These are phyloP conservation scores for Solanum infundibuliforme DNA, from an alignment of 257 asterid genomes.

Conservation along the genomic window DNA sequence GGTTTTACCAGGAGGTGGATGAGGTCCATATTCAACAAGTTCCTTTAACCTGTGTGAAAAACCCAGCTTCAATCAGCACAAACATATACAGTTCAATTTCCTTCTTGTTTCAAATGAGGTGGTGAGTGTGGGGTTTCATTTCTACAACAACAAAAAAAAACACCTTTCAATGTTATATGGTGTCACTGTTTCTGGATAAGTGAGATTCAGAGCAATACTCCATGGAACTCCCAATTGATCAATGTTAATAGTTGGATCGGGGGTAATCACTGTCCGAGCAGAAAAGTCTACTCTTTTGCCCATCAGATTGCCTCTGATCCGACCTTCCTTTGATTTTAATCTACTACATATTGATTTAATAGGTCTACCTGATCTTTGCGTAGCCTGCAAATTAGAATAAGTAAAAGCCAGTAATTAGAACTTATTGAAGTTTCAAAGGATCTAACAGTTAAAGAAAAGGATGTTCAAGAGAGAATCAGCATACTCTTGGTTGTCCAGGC, in stretches of 20 bases:
- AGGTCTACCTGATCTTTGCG: slow-evolving; percentile 97
- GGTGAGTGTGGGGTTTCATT: neutral
- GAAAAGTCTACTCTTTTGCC: slow-evolving; percentile 98
- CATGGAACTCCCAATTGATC: slow-evolving; percentile 98
- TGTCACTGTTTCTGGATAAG: slow-evolving; percentile 98
- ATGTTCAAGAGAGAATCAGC: neutral
- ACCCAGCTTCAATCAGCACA: neutral
- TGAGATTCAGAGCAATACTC: slow-evolving; percentile 97
- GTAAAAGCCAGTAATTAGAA: neutral
- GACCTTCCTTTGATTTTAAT: slow-evolving; percentile 97
- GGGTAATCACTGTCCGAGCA: slow-evolving; percentile 98
- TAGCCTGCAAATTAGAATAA: slow-evolving; percentile 48
- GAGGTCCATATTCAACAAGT: slow-evolving; percentile 98
- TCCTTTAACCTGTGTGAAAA: slow-evolving; percentile 70
- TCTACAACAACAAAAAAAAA: neutral
- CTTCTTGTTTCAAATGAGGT: neutral
- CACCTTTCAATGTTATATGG: slow-evolving; percentile 99
- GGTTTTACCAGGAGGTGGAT: slow-evolving; percentile 99
- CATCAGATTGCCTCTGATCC: slow-evolving; percentile 97
- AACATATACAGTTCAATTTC: neutral
- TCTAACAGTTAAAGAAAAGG: neutral
- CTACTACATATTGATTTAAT: slow-evolving; percentile 96
- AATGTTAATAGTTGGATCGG: slow-evolving; percentile 95
- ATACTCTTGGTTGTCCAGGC: slow-evolving; percentile 98
- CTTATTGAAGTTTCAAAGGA: slow-evolving; percentile 2